Evolutionary conservation across 148 eudicot genomes (phyloP), one percentile per base, ranked within the genome.

Genomic region (Dysphania ambrosioides): DNA sequence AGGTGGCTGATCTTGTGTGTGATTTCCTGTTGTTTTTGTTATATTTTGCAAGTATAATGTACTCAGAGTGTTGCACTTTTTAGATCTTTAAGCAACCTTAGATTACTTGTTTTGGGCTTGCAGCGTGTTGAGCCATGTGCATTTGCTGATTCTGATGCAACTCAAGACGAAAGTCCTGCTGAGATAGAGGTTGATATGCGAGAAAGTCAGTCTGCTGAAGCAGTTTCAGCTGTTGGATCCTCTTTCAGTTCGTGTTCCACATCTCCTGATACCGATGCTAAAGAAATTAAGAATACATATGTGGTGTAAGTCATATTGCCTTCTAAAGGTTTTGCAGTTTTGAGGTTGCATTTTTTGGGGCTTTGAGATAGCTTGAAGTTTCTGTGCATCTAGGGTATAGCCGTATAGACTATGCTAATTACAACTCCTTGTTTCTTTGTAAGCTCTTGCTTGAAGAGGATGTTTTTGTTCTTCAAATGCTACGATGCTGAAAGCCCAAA

Each of bases 261-360:
- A 38, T 82, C 87, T 42, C 86, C 97, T 38, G 97, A 92, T 77
- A 40, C 57, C 57, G 98, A 95, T 72, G 81, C 83, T 58, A 90
- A 89, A 82, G 97, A 92, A 29, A 90, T 95, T 66, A 95, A 95
- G 88, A 95, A 88, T 68, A 95, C 92, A 55, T 95, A 95, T 66
- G 88, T 95, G 68, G 99, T 86, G 99, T 95, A 89, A 91, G 99
- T 88, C 58, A 38, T 81, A 40, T 74, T 64, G 27, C 5, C 44
- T 40, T 67, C 7, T 53, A 23, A 18, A 35, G 36, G 31, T 58
- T 5, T 26, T 32, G 65, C 68, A 60, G 67, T 38, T 76, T 6
- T n/a, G 40, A 13, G 16, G 4, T 3, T 47, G 53, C 53, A 47
- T 13, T 16, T 47, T 12, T 47, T 47, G 18, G 53, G 8, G 26